These are phyloP conservation scores for Beverwykella pulmonaria DNA, from an alignment of 495 filamentous ascomycete species.

Conservation along the genomic window DNA sequence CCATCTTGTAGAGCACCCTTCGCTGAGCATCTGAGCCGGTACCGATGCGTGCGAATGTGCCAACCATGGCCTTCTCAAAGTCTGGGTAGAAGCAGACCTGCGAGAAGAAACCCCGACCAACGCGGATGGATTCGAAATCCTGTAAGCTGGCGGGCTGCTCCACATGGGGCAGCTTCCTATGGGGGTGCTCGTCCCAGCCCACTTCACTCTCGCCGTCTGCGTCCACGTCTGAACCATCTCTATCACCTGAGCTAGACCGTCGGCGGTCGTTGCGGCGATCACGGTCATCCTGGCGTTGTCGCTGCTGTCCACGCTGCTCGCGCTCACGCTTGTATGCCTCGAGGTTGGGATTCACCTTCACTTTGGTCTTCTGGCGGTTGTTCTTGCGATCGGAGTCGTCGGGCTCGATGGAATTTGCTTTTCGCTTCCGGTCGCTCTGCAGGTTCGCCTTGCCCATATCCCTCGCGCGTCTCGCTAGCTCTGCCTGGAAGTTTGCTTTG, in stretches of 20 bases:
- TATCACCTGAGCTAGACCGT: constrained; percentile 36
- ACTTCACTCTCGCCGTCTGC: constrained; percentile 79
- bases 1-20: constrained; percentile 78
- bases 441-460: constrained; percentile 56
- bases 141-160: constrained; percentile 68
- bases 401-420: constrained; percentile 71
- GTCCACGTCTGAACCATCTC: constrained; percentile 60
- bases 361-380: constrained; percentile 72
- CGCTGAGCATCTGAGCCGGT: constrained; percentile 70
- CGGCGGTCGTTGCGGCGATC: constrained; percentile 60
- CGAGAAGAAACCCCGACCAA: constrained; percentile 79
- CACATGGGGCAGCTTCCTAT: constrained; percentile 50
- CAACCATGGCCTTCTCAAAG: constrained; percentile 76
- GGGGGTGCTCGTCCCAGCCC: constrained; percentile 65
- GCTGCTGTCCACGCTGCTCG: constrained; percentile 79
- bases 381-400: constrained; percentile 78
- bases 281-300: constrained; percentile 66
- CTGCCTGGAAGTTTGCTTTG: constrained; percentile 75
- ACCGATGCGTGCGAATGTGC: constrained; percentile 79
- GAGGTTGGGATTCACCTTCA: constrained; percentile 53
- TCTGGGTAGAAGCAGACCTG: constrained; percentile 88
- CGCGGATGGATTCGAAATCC: constrained; percentile 78
- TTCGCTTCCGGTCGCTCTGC: constrained; percentile 66
- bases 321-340: constrained; percentile 82
- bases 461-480: constrained; percentile 74